phyloP scores from a whole-genome alignment of 306 rosid species.

The Trichosanthes truncata region DNA sequence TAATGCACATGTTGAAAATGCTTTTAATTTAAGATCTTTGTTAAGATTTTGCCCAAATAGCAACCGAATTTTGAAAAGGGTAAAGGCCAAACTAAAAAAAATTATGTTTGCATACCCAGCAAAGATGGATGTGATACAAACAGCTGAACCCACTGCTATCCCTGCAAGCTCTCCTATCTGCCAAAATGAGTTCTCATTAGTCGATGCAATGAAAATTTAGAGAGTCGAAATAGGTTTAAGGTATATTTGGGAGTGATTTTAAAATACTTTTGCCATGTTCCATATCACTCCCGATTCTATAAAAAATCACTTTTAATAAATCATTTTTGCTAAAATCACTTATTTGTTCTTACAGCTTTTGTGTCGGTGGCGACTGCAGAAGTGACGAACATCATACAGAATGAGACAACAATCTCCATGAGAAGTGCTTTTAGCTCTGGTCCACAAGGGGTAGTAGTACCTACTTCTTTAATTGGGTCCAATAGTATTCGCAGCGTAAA shows the following conservation, averaged over 20 bases:
- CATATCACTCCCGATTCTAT: background rate
- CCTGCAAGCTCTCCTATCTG: constrained; percentile 67
- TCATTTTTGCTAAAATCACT: background rate
- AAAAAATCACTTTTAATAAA: background rate
- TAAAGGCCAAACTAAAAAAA: too few species aligned
- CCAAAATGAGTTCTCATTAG: background rate
- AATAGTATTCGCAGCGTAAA: constrained; percentile 36
- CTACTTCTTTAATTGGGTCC: constrained; percentile 38
- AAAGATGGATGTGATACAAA: constrained; percentile 63
- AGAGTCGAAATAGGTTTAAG: too few species aligned
- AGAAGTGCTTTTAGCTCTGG: constrained; percentile 44
- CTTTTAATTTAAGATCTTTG: background rate
- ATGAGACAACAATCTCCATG: constrained; percentile 55
- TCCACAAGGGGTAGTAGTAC: constrained; percentile 57
- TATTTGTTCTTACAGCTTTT: constrained; percentile 40
- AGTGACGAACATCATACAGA: constrained; percentile 62
- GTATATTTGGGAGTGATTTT: too few species aligned
- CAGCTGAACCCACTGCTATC: constrained; percentile 73
- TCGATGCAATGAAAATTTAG: background rate
- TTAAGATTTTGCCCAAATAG: background rate
- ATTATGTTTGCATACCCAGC: constrained; percentile 50
- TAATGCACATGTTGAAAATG: background rate
- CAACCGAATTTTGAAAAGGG: too few species aligned
- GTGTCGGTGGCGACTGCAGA: constrained; percentile 67
- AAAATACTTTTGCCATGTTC: too few species aligned